phyloP scores from a whole-genome alignment of 2,329 filamentous ascomycete genomes.

The Hypoxylon sp. region DNA sequence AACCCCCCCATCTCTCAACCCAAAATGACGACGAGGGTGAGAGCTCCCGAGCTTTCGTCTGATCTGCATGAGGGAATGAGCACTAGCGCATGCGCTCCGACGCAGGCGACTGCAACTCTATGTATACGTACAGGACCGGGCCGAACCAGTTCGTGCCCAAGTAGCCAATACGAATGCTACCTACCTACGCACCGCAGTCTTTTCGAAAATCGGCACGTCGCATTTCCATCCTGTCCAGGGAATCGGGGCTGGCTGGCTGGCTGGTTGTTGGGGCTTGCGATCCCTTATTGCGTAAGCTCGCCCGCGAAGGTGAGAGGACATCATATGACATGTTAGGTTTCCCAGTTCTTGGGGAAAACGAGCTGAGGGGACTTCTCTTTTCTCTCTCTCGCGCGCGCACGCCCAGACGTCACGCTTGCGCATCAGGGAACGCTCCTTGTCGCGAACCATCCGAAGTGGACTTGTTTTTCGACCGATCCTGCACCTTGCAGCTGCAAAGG shows the following conservation, averaged over 20 bases:
- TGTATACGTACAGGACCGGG: constrained; percentile 24
- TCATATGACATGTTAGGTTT: constrained; percentile 8
- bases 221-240: constrained; percentile 26
- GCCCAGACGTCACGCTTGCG: not conserved
- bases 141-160: constrained; percentile 29
- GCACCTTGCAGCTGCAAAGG: constrained; percentile 7
- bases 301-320: not conserved
- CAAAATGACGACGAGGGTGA: constrained; percentile 8
- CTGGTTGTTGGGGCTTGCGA: not conserved
- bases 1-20: not conserved
- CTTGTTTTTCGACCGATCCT: constrained; percentile 7
- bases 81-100: constrained; percentile 37
- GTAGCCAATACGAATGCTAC: constrained; percentile 27
- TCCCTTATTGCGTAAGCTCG: constrained; percentile 6
- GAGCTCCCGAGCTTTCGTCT: constrained; percentile 36
- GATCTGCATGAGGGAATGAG: constrained; percentile 37
- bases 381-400: not conserved
- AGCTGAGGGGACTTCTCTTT: not conserved
- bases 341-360: constrained; percentile 6
- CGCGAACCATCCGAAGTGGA: constrained; percentile 17
- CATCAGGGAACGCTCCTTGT: constrained; percentile 11
- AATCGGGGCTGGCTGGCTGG: constrained; percentile 6
- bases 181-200: not conserved
- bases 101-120: constrained; percentile 35
- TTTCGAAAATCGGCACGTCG: constrained; percentile 5